A percentile compares a stretch with the other conserved stretches of the same genome.
phyloP scores from a whole-genome alignment of 148 eudicot species.

The Gaultheria prostrata region DNA sequence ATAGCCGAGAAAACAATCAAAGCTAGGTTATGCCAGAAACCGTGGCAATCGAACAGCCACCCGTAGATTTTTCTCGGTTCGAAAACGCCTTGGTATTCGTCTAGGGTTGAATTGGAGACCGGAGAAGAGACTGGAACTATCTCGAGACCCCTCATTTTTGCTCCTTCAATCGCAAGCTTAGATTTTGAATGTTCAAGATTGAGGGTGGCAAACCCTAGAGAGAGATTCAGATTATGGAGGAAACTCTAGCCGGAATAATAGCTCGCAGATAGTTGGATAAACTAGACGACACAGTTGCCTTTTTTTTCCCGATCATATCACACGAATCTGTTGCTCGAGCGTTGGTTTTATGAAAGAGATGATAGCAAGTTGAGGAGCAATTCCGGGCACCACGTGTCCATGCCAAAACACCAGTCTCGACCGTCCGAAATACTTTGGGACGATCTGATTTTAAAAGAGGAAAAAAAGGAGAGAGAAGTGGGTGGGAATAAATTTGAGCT shows the following conservation, averaged over 20 bases:
- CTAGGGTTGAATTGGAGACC: slow-evolving; percentile 8
- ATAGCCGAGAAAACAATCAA: slow-evolving; percentile 48
- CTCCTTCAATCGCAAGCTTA: background rate
- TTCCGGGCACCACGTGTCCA: no score
- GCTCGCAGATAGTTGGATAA: background rate
- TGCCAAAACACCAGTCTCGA: no score
- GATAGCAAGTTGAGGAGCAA: no score
- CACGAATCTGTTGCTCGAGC: no score
- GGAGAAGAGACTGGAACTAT: slow-evolving; percentile 8
- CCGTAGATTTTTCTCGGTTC: slow-evolving; percentile 27
- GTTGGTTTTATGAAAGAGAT: no score
- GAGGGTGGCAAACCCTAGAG: background rate
- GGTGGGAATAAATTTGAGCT: no score
- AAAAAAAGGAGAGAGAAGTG: no score
- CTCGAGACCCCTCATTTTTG: slow-evolving; percentile 11
- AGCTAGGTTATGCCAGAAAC: slow-evolving; percentile 57
- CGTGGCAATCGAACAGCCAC: slow-evolving; percentile 63
- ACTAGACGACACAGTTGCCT: background rate
- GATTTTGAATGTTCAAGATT: background rate
- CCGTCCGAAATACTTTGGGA: no score
- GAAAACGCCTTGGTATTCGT: slow-evolving; percentile 13
- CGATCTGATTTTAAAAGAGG: no score
- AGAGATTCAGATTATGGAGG: background rate
- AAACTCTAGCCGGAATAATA: no score
- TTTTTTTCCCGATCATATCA: no score